Base-by-base conservation (phyloP, 768 basidiomycete species). In the Pisolithus tinctorius region DNA sequence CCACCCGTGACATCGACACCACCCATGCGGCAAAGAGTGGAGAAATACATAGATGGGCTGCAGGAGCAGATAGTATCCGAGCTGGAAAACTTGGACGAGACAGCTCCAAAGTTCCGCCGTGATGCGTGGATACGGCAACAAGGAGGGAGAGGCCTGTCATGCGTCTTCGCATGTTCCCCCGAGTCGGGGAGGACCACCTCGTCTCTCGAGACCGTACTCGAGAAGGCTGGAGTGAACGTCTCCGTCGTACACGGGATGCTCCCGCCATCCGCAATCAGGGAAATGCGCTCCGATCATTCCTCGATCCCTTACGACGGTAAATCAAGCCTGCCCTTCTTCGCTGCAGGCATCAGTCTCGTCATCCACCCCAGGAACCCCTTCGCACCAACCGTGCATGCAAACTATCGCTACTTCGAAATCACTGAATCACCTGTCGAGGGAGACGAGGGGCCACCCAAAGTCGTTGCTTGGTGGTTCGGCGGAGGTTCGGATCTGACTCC, bases 401-500 rank as follows among this genome's bases (percentile, higher is more conserved):
- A 99, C 67, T 96, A 94, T 61, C 89, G 96, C 49, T 98, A 97
- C 69, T 99, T 99, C 63, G 95, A 98, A 69, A 82, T 96, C 56
- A 84, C 83, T 2, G 80, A 86, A 56, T 70, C 72, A 40, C 59
- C 59, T 1, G 55, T 57, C 4, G 63, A 62, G 23, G 67, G 69
- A 36, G 69, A 69, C 3, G 63, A 65, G 48, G 63, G 43, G 4
- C 43, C 71, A 25, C 76, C 78, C 7, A 77, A 79, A 57, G 69
- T 89, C 17, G 70, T 93, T 39, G 84, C 93, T 26, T 97, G 94
- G 93, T 99, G 95, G 96, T 99, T 98, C 63, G 95, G 96, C 17
- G 96, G 96, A 31, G 95, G 95, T 6, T 84, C 83, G 6, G 95
- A 99, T 66, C 78, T 98, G 30, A 99, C 96, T 0, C 95, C 95